phyloP scores from a whole-genome alignment of 805 yeast species.

The Cyberlindnera xylosilytica region DNA sequence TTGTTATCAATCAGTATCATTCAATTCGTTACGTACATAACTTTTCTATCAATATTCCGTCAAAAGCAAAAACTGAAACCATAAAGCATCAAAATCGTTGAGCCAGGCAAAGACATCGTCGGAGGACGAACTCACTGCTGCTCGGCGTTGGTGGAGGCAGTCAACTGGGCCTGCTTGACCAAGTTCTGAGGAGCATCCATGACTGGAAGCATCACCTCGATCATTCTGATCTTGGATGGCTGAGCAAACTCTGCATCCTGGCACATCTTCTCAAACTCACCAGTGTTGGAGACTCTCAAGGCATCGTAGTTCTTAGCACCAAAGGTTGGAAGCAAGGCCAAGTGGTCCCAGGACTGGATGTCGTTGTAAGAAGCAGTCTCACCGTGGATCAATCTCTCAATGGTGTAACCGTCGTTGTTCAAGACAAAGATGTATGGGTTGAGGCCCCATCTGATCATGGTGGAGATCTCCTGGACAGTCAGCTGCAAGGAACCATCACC shows the following conservation, averaged over 20 bases:
- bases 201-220: conserved; percentile 65
- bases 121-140: conserved; percentile 1
- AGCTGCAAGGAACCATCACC: conserved; percentile 78
- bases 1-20: too few relatives aligned
- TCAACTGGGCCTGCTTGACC: conserved; percentile 63
- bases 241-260: conserved; percentile 44
- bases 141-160: conserved; percentile 43
- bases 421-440: conserved; percentile 67
- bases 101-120: too few relatives aligned
- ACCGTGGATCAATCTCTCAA: conserved; percentile 73
- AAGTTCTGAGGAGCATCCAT: conserved; percentile 70
- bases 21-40: too few relatives aligned
- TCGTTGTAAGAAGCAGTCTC: conserved; percentile 60
- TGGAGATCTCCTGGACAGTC: conserved; percentile 71
- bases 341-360: conserved; percentile 68
- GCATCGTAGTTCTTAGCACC: conserved; percentile 54
- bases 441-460: conserved; percentile 63
- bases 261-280: conserved; percentile 55
- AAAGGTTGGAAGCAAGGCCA: conserved; percentile 47
- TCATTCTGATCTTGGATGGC: conserved; percentile 58
- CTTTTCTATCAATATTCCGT: too few relatives aligned
- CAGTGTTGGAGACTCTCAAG: conserved; percentile 49
- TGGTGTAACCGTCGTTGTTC: conserved; percentile 74
- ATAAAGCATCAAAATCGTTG: too few relatives aligned
- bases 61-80: background rate